Base-by-base conservation (phyloP, 2,329 filamentous ascomycete genomes). In the Intubia oerlemansii region DNA sequence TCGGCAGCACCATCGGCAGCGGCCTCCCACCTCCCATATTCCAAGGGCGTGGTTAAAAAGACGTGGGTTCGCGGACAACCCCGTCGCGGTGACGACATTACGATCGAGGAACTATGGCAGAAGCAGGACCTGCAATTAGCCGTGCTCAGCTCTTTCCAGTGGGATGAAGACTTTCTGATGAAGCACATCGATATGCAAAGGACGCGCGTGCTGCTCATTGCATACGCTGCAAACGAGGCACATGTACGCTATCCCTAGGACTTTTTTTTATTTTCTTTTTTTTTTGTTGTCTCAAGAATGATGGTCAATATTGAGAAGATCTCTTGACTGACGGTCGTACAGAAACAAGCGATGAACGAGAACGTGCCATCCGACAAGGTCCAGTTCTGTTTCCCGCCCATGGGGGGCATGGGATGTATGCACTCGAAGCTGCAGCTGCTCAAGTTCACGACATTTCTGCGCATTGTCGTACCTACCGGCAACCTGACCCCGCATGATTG, bases 371-470 rank as follows among this genome's bases (percentile, higher is more conserved):
- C 41, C n/a, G 52, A 62, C 28, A 40, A 49, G 21, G 57, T 90
- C 31, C 65, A 65, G 13, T 72, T 72, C 31, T 82, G 79, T 44
- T 92, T 95, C 43, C 85, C 85, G 11, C 62, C 64, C 3, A 85
- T 93, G 78, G 57, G 67, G 23, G 65, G 68, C 2, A 56, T 65
- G 5, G 74, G 71, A 15, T 71, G 62, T 41, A 92, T 95, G 82
- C 88, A 95, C 49, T 91, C 81, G 28, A 95, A 98, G 45, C 57
- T 95, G 24, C 84, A 91, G 62, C 51, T 95, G 2, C 59, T 95
- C n/a, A 85, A 82, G 41, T 79, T 81, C 40, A 52, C 63, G 0
- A 52, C 52, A 2, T 71, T 82, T 45, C 50, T 93, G 11, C 68
- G 88, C 6, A 59, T 98, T 25, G 85, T 76, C 1, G 57, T 95